phyloP scores from a whole-genome alignment of 2,329 filamentous ascomycete species.

The Fusarium sp. region DNA sequence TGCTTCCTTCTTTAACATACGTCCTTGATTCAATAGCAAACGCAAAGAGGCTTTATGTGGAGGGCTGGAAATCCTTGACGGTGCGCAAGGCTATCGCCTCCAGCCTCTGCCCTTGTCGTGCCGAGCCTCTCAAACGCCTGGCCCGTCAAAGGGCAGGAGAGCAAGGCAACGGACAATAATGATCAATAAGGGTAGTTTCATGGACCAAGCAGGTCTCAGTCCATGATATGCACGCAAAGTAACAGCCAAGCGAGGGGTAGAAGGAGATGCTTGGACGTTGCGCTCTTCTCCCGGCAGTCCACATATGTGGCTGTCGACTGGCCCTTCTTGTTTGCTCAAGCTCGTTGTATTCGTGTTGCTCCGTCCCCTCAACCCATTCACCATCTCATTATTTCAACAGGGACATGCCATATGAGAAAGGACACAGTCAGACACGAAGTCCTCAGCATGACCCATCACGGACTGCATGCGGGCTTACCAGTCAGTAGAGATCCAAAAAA shows the following conservation, averaged over 20 bases:
- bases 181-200: neutral
- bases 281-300: conserved; percentile 23
- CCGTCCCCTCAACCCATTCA: neutral
- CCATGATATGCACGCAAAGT: neutral
- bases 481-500: neutral
- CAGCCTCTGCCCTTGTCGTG: conserved; percentile 6
- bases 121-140: neutral
- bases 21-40: conserved; percentile 7
- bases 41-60: conserved; percentile 7
- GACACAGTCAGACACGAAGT: neutral
- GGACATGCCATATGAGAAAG: neutral
- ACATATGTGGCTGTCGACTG: neutral
- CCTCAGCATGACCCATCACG: neutral
- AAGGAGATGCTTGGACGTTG: conserved; percentile 28
- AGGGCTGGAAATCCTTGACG: conserved; percentile 20
- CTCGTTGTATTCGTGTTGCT: neutral
- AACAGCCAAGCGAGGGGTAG: neutral
- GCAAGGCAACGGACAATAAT: neutral
- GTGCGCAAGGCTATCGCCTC: conserved; percentile 34
- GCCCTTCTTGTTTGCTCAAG: neutral
- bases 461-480: neutral
- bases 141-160: neutral
- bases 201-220: neutral
- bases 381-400: neutral
- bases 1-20: neutral